A percentile compares a stretch with the other conserved stretches of the same genome.
These are phyloP conservation scores for Claviceps digitariae DNA, from an alignment of 2,329 filamentous ascomycete species.

Conservation along the genomic window DNA sequence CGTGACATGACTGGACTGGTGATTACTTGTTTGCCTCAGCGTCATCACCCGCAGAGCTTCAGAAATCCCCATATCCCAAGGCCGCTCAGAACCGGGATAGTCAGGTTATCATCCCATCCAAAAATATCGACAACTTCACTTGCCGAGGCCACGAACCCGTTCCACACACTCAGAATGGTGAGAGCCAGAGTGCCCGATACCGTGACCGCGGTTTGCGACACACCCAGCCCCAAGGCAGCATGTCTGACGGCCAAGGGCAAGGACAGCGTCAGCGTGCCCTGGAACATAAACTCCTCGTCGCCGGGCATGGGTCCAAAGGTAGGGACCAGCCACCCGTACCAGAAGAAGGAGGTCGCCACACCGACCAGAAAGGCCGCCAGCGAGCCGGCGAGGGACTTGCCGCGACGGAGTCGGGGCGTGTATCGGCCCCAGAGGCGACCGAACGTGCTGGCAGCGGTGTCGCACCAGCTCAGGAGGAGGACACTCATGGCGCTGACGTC, in stretches of 20 bases:
- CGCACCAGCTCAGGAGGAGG: conserved; percentile 90
- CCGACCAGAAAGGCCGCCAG: conserved; percentile 73
- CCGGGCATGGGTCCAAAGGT: conserved; percentile 51
- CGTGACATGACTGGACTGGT: too few species aligned
- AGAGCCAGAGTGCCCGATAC: conserved; percentile 62
- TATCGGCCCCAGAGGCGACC: conserved; percentile 81
- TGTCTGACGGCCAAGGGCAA: conserved; percentile 49
- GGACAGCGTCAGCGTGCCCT: conserved; percentile 55
- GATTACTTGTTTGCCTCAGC: neutral
- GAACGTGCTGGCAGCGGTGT: conserved; percentile 91
- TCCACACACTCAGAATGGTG: conserved; percentile 68
- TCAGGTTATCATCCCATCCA: conserved; percentile 94
- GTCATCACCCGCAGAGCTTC: conserved; percentile 60
- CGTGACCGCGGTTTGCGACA: conserved; percentile 42
- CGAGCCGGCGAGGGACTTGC: conserved; percentile 86
- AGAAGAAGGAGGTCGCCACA: conserved; percentile 67
- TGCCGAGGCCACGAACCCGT: conserved; percentile 74
- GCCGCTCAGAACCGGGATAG: conserved; percentile 84
- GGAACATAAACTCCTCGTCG: conserved; percentile 65
- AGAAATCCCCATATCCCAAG: conserved; percentile 84
- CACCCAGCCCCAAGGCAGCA: conserved; percentile 34
- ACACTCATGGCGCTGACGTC: conserved; percentile 84
- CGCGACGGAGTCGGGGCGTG: conserved; percentile 69
- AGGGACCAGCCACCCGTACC: conserved; percentile 80
- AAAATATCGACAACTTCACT: conserved; percentile 88